Conservation (phyloP, 2,329 filamentous ascomycete species). For the Fusarium pseudograminearum region DNA sequence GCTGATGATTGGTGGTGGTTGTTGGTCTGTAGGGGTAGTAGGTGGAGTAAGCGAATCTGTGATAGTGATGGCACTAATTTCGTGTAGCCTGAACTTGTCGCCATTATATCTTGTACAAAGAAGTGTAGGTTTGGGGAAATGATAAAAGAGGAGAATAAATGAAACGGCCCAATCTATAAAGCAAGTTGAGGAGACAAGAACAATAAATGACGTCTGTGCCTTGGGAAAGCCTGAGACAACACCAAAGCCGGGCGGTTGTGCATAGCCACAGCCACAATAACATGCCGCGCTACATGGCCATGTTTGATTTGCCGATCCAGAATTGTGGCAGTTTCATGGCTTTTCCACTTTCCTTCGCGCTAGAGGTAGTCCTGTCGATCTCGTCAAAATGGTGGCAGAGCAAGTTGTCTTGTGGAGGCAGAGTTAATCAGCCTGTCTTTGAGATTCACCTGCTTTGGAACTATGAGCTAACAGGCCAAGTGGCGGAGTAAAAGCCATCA, state of each 20-base stretch:
- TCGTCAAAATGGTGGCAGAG: neutral
- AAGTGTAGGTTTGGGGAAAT: neutral
- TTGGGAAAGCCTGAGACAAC: neutral
- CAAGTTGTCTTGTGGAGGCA: neutral
- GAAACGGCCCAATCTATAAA: neutral
- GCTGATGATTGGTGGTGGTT: neutral
- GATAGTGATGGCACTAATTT: neutral
- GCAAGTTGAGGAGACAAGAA: neutral
- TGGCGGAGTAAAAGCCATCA: neutral
- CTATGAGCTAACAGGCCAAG: neutral
- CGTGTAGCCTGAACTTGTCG: neutral
- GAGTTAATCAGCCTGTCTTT: neutral
- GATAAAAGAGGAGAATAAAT: neutral
- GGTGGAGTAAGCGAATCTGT: neutral
- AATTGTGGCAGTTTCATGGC: too few relatives aligned
- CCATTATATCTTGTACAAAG: neutral
- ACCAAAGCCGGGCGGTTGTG: neutral
- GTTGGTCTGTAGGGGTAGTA: neutral
- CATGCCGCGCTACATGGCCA: neutral
- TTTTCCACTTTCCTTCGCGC: too few relatives aligned
- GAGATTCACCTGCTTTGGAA: fast-evolving
- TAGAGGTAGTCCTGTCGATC: neutral
- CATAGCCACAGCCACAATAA: neutral
- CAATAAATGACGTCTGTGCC: neutral
- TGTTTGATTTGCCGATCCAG: neutral